Conservation (phyloP, 371 early-diverging fungal genomes). For the Zopfochytrium polystomum region DNA sequence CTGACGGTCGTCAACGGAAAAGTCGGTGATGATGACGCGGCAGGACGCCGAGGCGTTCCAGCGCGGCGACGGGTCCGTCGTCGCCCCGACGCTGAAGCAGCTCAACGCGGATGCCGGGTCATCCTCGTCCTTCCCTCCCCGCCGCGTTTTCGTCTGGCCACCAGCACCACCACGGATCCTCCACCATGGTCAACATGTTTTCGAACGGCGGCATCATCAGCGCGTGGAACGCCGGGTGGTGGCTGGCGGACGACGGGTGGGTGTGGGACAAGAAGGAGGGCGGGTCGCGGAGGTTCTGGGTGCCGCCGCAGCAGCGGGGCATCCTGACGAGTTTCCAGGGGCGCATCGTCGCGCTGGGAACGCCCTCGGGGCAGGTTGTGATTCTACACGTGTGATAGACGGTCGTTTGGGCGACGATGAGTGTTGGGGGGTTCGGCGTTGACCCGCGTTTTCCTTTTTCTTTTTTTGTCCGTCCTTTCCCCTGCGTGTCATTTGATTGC, state of each 20-base stretch:
- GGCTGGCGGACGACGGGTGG: constrained; percentile 23
- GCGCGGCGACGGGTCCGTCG: too few relatives aligned
- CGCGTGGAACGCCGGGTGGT: constrained; percentile 13
- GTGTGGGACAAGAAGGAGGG: constrained; percentile 12
- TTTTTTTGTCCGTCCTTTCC: too few relatives aligned
- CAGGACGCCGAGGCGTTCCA: background rate
- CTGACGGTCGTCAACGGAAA: background rate
- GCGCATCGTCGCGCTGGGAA: constrained; percentile 24
- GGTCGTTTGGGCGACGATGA: too few relatives aligned
- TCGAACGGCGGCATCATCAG: constrained; percentile 1
- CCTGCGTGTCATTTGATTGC: too few relatives aligned
- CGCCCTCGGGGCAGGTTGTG: constrained; percentile 20
- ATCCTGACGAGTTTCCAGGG: constrained; percentile 17
- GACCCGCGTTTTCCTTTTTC: too few relatives aligned
- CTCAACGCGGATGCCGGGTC: too few relatives aligned
- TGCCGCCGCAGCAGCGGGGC: constrained; percentile 14
- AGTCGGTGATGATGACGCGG: background rate
- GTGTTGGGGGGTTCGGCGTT: too few relatives aligned
- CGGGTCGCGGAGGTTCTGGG: constrained; percentile 22
- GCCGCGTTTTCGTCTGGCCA: too few relatives aligned
- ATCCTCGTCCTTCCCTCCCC: too few relatives aligned
- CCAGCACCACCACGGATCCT: background rate
- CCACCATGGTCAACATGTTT: background rate
- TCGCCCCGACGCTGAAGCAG: too few relatives aligned
- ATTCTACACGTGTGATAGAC: constrained; percentile 31